phyloP scores from a whole-genome alignment of 2,329 filamentous ascomycete genomes.

The Cytospora schulzeri region DNA sequence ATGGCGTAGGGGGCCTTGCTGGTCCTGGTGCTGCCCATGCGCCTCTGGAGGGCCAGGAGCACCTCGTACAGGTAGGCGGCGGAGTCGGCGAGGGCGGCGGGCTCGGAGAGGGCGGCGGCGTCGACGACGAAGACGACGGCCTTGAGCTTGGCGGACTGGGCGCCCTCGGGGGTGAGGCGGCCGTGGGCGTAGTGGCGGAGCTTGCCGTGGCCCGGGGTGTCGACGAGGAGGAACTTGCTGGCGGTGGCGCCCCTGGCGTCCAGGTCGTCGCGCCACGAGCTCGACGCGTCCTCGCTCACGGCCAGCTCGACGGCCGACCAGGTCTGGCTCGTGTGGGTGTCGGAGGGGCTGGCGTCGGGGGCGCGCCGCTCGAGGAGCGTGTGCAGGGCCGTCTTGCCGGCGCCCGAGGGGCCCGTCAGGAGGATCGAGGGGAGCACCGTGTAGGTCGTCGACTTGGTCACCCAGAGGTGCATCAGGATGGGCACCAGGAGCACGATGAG shows the following conservation, averaged over 20 bases:
- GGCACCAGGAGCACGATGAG: conserved; percentile 74
- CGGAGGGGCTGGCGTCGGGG: conserved; percentile 34
- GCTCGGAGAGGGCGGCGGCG: conserved; percentile 66
- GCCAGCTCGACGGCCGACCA: conserved; percentile 57
- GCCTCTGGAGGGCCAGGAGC: conserved; percentile 79
- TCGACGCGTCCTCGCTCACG: conserved; percentile 49
- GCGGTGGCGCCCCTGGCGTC: conserved; percentile 57
- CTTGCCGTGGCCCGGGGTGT: conserved; percentile 96
- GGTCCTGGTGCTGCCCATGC: conserved; percentile 41
- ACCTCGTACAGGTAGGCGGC: conserved; percentile 88
- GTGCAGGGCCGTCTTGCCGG: conserved; percentile 87
- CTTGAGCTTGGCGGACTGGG: conserved; percentile 52
- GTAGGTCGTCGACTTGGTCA: conserved; percentile 69
- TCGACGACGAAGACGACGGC: conserved; percentile 91
- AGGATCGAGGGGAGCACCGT: conserved; percentile 75
- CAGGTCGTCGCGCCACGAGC: conserved; percentile 56
- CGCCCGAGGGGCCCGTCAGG: conserved; percentile 76
- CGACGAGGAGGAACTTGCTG: conserved; percentile 74
- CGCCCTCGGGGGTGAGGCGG: conserved; percentile 43
- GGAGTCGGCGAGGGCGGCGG: conserved; percentile 67
- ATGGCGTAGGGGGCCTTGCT: conserved; percentile 61
- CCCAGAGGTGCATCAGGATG: conserved; percentile 72
- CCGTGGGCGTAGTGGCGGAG: conserved; percentile 71
- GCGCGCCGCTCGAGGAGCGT: conserved; percentile 68
- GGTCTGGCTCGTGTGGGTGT: conserved; percentile 59